Evolutionary conservation across 2,329 filamentous ascomycete genomes (phyloP), one percentile per base, ranked within the genome.

Genomic region (Parafenestella ontariensis): DNA sequence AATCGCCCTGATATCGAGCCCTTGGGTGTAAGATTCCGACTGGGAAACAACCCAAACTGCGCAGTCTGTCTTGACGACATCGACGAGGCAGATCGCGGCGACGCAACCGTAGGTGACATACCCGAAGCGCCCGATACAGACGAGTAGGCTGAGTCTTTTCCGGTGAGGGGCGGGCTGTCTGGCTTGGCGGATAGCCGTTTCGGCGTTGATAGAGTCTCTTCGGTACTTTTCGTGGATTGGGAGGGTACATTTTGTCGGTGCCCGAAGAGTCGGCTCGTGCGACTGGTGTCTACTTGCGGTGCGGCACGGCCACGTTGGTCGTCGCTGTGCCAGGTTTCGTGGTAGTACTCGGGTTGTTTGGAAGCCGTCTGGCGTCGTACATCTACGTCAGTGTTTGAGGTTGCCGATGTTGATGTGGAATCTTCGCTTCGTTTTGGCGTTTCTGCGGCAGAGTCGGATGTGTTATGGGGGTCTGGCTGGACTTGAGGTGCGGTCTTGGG

Each of bases 141-240:
- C 43, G 73, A 76, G 54, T 76, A 76, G 5, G 74, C 74, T 24
- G 74, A 76, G 43, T 76, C 74, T 53, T 75, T 73, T 24, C 70
- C 71, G 5, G 71, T 72, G 52, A 68, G 58, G 5, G 66, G 68
- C n/a, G 72, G 71, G 51, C 70, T 75, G 43, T 58, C 45, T 45
- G 49, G 29, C 49, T 61, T 56, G 24, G 51, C 37, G 23, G 57
- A 48, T 28, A 49, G 34, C 48, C 54, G 52, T 50, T 52, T 52
- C 31, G 55, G 39, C 40, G 54, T 41, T 47, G 55, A 49, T 43
- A 37, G 31, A 24, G 42, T 59, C 24, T 59, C 50, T 40, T 59
- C 63, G 39, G 56, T 54, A 37, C 54, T 49, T 15, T 57, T 49
- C 23, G 60, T 61, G 21, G 59, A 56, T n/a, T 47, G 49, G 23